A percentile compares a stretch with the other conserved stretches of the same genome.
These are phyloP conservation scores for Fomitopsis pinicola DNA, from an alignment of 1,284 basidiomycete species.

Conservation along the genomic window DNA sequence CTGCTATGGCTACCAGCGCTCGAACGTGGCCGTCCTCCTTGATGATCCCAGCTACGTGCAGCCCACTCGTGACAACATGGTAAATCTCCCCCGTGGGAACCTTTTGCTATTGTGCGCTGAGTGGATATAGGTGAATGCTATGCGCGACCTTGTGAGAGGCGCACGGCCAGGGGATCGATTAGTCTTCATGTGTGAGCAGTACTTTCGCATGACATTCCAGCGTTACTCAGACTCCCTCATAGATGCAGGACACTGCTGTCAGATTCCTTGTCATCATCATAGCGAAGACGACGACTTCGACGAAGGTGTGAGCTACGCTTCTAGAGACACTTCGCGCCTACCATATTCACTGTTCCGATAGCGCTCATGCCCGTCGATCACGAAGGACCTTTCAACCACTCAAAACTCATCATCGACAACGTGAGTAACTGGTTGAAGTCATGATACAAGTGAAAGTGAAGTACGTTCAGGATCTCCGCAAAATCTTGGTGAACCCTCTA, in stretches of 20 bases:
- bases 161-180: constrained; percentile 5
- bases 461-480: background rate
- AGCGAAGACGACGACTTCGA: constrained; percentile 8
- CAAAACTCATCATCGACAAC: constrained; percentile 12
- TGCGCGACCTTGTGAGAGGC: background rate
- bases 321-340: background rate
- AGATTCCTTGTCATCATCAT: constrained; percentile 5
- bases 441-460: background rate
- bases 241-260: constrained; percentile 14
- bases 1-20: background rate
- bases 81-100: background rate
- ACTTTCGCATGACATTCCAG: background rate
- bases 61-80: background rate
- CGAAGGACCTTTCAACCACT: background rate
- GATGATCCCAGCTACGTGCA: background rate
- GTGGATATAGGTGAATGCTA: background rate
- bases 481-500: constrained; percentile 4
- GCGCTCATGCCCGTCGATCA: constrained; percentile 7
- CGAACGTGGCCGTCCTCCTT: background rate
- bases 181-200: constrained; percentile 11
- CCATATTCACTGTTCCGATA: background rate
- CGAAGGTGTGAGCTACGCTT: constrained; percentile 4
- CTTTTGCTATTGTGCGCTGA: background rate
- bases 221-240: background rate
- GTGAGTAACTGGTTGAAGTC: background rate